These are phyloP conservation scores for Trichophyton rubrum DNA, from an alignment of 2,329 filamentous ascomycete genomes.

Conservation along the genomic window DNA sequence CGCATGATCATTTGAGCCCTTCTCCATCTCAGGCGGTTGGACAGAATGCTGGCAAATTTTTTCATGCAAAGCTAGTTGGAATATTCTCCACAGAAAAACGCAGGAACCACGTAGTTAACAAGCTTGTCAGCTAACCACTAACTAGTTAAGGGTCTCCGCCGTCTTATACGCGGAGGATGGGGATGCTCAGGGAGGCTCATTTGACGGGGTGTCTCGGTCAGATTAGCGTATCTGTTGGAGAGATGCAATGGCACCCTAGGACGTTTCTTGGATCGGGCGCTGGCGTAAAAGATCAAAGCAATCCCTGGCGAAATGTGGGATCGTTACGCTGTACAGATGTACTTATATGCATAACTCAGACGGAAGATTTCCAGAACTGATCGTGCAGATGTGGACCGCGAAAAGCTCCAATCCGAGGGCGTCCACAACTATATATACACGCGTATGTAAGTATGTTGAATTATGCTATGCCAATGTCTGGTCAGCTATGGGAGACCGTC, in stretches of 20 bases:
- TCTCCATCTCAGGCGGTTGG: too few species aligned
- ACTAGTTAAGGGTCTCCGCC: not conserved
- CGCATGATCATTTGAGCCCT: not conserved
- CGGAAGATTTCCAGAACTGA: constrained; percentile 2
- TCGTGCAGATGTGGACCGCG: constrained; percentile 2
- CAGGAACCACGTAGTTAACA: not conserved
- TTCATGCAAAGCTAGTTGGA: not conserved
- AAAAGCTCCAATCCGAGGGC: not conserved
- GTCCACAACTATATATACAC: not conserved
- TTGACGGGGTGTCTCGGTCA: not conserved
- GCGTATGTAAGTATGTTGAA: not conserved
- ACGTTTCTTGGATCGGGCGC: not conserved
- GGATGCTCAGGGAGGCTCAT: not conserved
- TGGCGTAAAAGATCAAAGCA: not conserved
- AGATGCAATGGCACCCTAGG: not conserved
- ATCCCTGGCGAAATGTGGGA: not conserved
- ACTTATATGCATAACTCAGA: not conserved
- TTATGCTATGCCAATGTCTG: too few species aligned
- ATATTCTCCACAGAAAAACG: not conserved
- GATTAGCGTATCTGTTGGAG: not conserved
- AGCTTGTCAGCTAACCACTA: too few species aligned
- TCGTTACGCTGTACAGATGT: not conserved
- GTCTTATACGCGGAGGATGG: not conserved
- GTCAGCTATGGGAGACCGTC: not conserved
- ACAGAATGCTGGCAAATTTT: not conserved